Conservation (phyloP, 352 stramenopile species). For the Phytophthora citricola region DNA sequence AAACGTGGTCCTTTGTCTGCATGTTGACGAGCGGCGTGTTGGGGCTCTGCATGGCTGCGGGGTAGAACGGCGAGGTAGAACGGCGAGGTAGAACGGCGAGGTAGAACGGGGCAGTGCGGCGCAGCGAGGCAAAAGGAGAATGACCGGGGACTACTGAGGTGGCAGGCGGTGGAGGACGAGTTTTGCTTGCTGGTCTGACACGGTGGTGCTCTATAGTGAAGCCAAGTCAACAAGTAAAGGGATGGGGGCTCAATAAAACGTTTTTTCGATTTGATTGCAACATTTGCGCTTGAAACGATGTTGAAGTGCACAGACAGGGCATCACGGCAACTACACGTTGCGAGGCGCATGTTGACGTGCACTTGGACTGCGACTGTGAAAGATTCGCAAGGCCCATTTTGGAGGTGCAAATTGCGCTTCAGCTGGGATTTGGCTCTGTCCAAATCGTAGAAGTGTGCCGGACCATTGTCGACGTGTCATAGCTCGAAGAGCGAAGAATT, state of each 20-base stretch:
- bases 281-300: conserved; percentile 26
- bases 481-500: conserved; percentile 16
- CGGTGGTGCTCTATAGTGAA: conserved; percentile 15
- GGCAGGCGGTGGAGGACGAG: conserved; percentile 20
- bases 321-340: conserved; percentile 26
- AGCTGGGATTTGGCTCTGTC: neutral
- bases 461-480: neutral
- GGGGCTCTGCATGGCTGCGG: conserved; percentile 23
- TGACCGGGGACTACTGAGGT: conserved; percentile 10
- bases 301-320: conserved; percentile 18
- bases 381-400: conserved; percentile 22
- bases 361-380: conserved; percentile 7
- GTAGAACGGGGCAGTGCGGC: conserved; percentile 18
- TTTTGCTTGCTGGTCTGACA: conserved; percentile 24
- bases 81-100: conserved; percentile 6
- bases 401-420: conserved; percentile 17
- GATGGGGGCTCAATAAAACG: conserved; percentile 16
- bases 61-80: neutral
- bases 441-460: conserved; percentile 1
- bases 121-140: conserved; percentile 40
- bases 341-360: conserved; percentile 29
- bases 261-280: conserved; percentile 4
- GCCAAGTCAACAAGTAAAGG: conserved; percentile 11
- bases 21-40: conserved; percentile 32
- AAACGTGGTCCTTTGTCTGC: conserved; percentile 36